A percentile compares a stretch with the other conserved stretches of the same genome.
phyloP scores from a whole-genome alignment of 345 rosid species.

The Citrus mangshanensis region DNA sequence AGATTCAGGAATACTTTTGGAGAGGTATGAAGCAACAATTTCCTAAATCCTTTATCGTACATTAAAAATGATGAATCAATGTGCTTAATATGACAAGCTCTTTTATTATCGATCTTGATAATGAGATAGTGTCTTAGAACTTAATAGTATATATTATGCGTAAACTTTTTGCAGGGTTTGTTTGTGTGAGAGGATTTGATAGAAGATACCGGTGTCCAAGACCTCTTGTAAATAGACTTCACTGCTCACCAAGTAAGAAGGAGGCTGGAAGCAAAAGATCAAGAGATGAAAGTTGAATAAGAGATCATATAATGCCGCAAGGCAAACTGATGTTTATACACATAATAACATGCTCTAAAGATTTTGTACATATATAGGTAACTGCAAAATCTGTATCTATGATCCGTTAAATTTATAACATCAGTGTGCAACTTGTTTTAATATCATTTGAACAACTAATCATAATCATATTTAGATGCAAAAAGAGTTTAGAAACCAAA shows the following conservation, averaged over 20 bases:
- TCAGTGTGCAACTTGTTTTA: no score
- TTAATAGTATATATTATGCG: no score
- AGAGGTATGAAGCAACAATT: slow-evolving; percentile 24
- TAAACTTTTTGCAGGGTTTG: slow-evolving; percentile 29
- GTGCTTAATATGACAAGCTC: not conserved
- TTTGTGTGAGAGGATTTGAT: slow-evolving; percentile 61
- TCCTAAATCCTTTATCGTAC: not conserved
- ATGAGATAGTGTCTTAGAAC: not conserved
- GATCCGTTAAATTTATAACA: no score
- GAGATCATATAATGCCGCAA: not conserved
- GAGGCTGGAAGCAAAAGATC: slow-evolving; percentile 7
- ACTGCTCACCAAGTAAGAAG: slow-evolving; percentile 21
- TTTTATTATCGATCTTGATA: not conserved
- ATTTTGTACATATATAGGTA: not conserved
- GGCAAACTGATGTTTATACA: not conserved
- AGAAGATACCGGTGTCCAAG: slow-evolving; percentile 22
- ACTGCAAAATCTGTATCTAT: not conserved
- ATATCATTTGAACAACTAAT: no score
- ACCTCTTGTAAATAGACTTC: slow-evolving; percentile 37
- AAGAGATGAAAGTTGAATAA: not conserved
- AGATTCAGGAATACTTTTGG: slow-evolving; percentile 34
- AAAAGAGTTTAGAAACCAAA: no score
- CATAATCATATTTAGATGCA: no score
- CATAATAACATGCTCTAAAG: not conserved
- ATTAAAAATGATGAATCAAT: not conserved